Percentiles rank a stretch among this genome's conserved stretches.
These are phyloP conservation scores for Lasiosphaeriaceae sp. DNA, from an alignment of 495 filamentous ascomycete genomes.

Conservation along the genomic window DNA sequence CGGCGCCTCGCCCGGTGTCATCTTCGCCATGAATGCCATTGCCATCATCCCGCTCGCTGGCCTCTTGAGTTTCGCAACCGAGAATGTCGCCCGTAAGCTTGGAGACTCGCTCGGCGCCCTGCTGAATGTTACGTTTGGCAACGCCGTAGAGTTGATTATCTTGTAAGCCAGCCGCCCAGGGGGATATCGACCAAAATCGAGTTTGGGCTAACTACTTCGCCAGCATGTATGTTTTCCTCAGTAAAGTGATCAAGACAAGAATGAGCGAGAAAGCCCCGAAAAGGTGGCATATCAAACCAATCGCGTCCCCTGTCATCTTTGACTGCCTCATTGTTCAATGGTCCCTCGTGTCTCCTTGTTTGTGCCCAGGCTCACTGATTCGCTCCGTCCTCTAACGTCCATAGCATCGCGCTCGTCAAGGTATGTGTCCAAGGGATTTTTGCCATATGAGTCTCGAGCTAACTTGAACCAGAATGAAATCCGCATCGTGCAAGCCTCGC, in stretches of 20 bases:
- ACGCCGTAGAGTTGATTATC: constrained; percentile 64
- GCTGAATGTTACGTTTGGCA: constrained; percentile 85
- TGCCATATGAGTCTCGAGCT: constrained; percentile 24
- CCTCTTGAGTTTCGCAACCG: constrained; percentile 73
- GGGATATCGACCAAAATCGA: constrained; percentile 31
- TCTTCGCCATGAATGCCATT: constrained; percentile 80
- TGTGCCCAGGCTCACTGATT: constrained; percentile 5
- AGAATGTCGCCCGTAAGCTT: constrained; percentile 71
- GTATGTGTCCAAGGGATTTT: constrained; percentile 25
- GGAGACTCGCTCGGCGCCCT: constrained; percentile 82
- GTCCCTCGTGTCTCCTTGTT: constrained; percentile 5
- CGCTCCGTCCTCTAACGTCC: constrained; percentile 18
- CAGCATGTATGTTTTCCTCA: constrained; percentile 29
- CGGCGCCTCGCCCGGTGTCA: constrained; percentile 24
- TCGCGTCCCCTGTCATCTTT: constrained; percentile 18
- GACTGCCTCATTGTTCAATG: constrained; percentile 2
- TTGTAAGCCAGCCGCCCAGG: constrained; percentile 73
- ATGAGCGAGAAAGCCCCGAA: constrained; percentile 27
- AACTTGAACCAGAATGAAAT: constrained; percentile 65
- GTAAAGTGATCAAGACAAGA: constrained; percentile 28
- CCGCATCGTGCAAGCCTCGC: constrained; percentile 80
- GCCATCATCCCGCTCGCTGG: constrained; percentile 83
- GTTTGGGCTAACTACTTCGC: not conserved
- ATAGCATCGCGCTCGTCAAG: constrained; percentile 64
- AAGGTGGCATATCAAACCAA: constrained; percentile 22